phyloP scores from a whole-genome alignment of 2,329 filamentous ascomycete species.

The Penicillium palitans region DNA sequence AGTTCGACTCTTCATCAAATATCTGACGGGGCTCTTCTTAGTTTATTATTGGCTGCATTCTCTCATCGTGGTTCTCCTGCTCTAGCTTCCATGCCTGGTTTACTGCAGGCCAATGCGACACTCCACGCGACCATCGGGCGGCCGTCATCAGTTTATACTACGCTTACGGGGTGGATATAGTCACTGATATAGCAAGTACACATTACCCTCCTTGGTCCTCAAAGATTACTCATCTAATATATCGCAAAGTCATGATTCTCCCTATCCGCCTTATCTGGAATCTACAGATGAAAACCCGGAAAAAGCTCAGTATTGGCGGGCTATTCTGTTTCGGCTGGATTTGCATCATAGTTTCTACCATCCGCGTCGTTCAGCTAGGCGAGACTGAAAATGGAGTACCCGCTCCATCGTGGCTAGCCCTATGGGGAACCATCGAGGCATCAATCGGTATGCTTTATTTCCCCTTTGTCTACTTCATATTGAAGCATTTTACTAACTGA shows the following conservation, averaged over 20 bases:
- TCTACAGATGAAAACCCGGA: conserved; percentile 35
- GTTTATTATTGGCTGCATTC: conserved; percentile 40
- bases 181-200: conserved; percentile 39
- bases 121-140: conserved; percentile 29
- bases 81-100: conserved; percentile 40
- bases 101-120: conserved; percentile 30
- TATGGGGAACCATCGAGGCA: conserved; percentile 41
- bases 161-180: conserved; percentile 37
- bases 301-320: conserved; percentile 36
- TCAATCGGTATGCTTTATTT: conserved; percentile 32
- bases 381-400: conserved; percentile 30
- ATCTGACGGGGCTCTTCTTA: conserved; percentile 12
- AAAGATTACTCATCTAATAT: neutral
- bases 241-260: conserved; percentile 38
- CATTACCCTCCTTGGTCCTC: too few species aligned
- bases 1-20: conserved; percentile 11
- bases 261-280: conserved; percentile 40
- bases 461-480: neutral
- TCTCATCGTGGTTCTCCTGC: conserved; percentile 39
- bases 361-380: conserved; percentile 37
- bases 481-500: neutral
- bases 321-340: conserved; percentile 31
- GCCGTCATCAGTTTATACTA: conserved; percentile 40
- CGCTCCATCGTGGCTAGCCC: conserved; percentile 37
- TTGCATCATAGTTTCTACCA: conserved; percentile 28